phyloP scores from a whole-genome alignment of 2,329 filamentous ascomycete species.

The Claviceps maximensis region DNA sequence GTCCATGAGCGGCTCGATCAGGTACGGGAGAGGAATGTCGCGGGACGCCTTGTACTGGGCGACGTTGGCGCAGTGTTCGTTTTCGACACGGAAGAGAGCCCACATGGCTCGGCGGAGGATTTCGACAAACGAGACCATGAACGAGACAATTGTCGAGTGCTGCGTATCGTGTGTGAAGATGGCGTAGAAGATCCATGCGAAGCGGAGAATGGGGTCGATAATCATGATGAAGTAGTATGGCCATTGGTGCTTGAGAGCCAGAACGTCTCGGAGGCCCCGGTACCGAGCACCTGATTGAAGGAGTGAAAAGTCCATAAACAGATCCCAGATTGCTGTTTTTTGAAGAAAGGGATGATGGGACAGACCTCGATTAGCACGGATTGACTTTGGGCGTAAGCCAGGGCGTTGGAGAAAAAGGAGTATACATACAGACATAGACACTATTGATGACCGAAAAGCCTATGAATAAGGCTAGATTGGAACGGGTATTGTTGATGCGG shows the following conservation, averaged over 20 bases:
- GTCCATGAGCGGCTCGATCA: conserved; percentile 36
- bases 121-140: conserved; percentile 65
- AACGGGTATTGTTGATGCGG: conserved; percentile 50
- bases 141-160: conserved; percentile 72
- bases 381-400: background rate
- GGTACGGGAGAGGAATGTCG: conserved; percentile 77
- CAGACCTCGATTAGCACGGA: background rate
- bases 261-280: conserved; percentile 58
- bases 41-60: conserved; percentile 78
- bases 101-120: conserved; percentile 78
- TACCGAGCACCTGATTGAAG: conserved; percentile 61
- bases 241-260: conserved; percentile 68
- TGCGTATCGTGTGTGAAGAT: conserved; percentile 70
- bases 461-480: conserved; percentile 59
- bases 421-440: conserved; percentile 54
- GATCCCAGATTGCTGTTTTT: conserved; percentile 64
- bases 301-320: conserved; percentile 94
- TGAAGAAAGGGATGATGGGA: background rate
- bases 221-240: conserved; percentile 79
- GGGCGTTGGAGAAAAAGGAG: no score
- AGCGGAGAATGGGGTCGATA: conserved; percentile 72
- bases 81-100: conserved; percentile 89
- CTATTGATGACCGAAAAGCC: conserved; percentile 70
- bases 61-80: conserved; percentile 92
- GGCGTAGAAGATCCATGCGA: conserved; percentile 89